These are phyloP conservation scores for Saccharomyces hybrid DNA, from an alignment of 1,139 yeast species.

Conservation along the genomic window DNA sequence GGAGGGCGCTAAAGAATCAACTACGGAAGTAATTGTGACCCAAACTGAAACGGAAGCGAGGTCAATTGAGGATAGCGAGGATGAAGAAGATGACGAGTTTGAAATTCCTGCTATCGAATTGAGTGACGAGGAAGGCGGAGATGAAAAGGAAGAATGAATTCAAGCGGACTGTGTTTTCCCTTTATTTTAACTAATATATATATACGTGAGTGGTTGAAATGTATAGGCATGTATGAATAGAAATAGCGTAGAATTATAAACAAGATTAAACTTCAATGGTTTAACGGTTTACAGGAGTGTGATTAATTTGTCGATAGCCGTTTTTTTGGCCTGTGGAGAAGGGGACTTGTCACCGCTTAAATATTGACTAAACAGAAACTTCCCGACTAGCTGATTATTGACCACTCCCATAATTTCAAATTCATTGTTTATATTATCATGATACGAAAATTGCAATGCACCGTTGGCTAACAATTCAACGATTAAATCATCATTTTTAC, in stretches of 20 bases:
- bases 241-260: neutral
- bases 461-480: constrained; percentile 45
- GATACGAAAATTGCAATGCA: constrained; percentile 39
- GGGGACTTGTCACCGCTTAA: constrained; percentile 53
- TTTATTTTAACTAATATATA: no score
- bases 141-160: constrained; percentile 16
- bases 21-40: no score
- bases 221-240: neutral
- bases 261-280: no score
- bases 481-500: constrained; percentile 51
- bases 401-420: constrained; percentile 40
- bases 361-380: constrained; percentile 48
- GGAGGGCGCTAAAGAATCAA: no score
- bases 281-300: no score
- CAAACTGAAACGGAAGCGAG: neutral
- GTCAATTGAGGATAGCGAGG: constrained; percentile 6
- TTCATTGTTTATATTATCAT: constrained; percentile 32
- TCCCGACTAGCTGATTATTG: constrained; percentile 44
- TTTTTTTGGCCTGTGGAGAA: constrained; percentile 35
- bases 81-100: constrained; percentile 38
- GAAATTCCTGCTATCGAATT: constrained; percentile 52
- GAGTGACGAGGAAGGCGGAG: constrained; percentile 36
- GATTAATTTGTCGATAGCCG: constrained; percentile 29
- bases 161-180: no score
- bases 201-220: no score